A percentile compares a stretch with the other conserved stretches of the same genome.
phyloP scores from a whole-genome alignment of 441 rosid genomes.

The Populus hybrid region DNA sequence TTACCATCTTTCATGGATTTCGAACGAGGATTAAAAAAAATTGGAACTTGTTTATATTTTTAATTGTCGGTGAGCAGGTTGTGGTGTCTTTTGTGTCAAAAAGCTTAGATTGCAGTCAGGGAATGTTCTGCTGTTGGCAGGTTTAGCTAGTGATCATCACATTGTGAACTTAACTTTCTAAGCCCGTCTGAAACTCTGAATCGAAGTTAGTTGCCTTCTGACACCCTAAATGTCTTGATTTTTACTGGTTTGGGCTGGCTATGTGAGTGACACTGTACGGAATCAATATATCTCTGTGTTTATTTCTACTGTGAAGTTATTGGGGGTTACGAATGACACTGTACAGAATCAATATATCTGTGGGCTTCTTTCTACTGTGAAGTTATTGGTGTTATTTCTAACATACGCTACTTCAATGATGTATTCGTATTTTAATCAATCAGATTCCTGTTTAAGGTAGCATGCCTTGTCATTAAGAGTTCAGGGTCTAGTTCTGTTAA shows the following conservation, averaged over 20 bases:
- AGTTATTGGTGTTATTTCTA: background rate
- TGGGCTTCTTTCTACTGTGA: background rate
- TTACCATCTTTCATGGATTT: background rate
- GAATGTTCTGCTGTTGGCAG: background rate
- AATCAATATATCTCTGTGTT: background rate
- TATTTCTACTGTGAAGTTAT: background rate
- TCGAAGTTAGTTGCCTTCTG: background rate
- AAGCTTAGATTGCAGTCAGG: background rate
- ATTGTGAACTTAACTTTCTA: background rate
- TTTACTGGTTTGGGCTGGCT: background rate
- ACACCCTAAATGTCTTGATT: background rate
- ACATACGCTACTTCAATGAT: background rate
- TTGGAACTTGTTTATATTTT: background rate
- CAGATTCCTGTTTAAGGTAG: background rate
- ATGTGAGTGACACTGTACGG: background rate
- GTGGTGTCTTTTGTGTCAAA: background rate
- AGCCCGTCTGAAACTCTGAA: background rate
- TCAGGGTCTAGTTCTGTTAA: background rate
- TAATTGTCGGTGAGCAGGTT: background rate
- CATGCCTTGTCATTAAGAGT: background rate
- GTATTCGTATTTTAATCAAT: background rate
- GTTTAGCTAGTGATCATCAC: background rate
- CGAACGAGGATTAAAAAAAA: background rate
- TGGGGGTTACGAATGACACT: background rate
- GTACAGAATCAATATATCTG: background rate